phyloP scores from a whole-genome alignment of 2,329 filamentous ascomycete genomes.

The Drechmeria coniospora region DNA sequence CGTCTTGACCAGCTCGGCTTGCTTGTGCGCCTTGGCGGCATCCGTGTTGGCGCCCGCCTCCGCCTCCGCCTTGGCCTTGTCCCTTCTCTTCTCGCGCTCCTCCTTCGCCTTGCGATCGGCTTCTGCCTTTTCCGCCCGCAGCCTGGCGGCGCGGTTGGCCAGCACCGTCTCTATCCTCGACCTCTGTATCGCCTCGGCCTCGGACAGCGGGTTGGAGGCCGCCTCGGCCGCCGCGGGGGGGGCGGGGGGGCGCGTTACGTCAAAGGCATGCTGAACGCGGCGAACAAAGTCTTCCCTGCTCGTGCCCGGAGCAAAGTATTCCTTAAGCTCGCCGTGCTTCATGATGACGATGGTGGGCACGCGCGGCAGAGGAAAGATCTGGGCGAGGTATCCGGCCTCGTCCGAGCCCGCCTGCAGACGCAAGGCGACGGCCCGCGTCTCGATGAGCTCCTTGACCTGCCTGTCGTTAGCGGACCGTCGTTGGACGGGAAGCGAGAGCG shows the following conservation, averaged over 20 bases:
- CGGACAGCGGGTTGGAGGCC: constrained; percentile 5
- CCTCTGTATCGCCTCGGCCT: too few species aligned
- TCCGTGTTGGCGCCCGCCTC: constrained; percentile 17
- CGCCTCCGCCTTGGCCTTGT: constrained; percentile 27
- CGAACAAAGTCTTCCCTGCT: constrained; percentile 50
- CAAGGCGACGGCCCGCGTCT: constrained; percentile 50
- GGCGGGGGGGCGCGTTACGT: constrained; percentile 8
- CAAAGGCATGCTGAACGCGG: constrained; percentile 19
- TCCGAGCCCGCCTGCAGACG: constrained; percentile 57
- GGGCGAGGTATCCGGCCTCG: constrained; percentile 67
- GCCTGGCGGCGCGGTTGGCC: constrained; percentile 32
- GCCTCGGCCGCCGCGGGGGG: neutral
- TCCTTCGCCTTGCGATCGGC: constrained; percentile 33
- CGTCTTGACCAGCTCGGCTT: constrained; percentile 42
- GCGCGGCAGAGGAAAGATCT: constrained; percentile 66
- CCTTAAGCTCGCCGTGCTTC: constrained; percentile 60
- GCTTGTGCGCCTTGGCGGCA: constrained; percentile 22
- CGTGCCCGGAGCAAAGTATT: constrained; percentile 55
- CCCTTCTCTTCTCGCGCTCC: constrained; percentile 29
- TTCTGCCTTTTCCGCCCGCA: constrained; percentile 26
- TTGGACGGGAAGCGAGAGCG: constrained; percentile 5
- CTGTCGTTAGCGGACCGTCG: constrained; percentile 4
- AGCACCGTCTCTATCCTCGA: constrained; percentile 26
- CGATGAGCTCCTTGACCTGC: constrained; percentile 41
- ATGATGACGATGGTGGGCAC: constrained; percentile 72